A percentile compares a stretch with the other conserved stretches of the same genome.
Conservation (phyloP, 2,329 filamentous ascomycete species). For the Fusarium guadeloupense region DNA sequence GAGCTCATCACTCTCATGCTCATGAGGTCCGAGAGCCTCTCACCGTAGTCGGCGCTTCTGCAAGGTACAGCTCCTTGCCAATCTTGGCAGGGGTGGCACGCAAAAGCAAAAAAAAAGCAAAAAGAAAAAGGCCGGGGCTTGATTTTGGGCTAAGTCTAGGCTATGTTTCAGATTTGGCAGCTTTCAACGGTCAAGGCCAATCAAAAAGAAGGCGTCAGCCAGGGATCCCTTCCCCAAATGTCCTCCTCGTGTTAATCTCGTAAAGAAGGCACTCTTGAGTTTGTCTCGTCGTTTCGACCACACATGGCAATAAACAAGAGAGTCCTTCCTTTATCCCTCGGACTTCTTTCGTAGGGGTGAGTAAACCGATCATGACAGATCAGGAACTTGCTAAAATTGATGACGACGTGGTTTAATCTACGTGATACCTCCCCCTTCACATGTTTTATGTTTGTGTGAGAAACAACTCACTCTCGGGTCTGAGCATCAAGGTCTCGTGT, state of each 20-base stretch:
- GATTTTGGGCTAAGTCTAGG: slow-evolving; percentile 31
- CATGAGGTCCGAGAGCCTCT: slow-evolving; percentile 7
- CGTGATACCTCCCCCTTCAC: neutral
- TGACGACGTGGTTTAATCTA: slow-evolving; percentile 1
- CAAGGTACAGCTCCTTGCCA: slow-evolving; percentile 32
- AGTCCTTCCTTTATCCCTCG: too few species aligned
- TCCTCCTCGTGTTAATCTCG: slow-evolving; percentile 9
- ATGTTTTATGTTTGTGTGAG: slow-evolving; percentile 25
- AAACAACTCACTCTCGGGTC: slow-evolving; percentile 12
- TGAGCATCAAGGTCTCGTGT: slow-evolving; percentile 9
- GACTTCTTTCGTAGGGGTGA: neutral
- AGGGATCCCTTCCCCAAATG: neutral
- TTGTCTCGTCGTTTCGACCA: slow-evolving; percentile 9
- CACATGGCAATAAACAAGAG: slow-evolving; percentile 10
- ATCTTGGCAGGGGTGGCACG: slow-evolving; percentile 11
- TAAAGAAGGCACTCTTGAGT: neutral
- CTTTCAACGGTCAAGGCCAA: slow-evolving; percentile 22
- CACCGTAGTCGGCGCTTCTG: slow-evolving; percentile 22
- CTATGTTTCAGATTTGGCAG: slow-evolving; percentile 31
- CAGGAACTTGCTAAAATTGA: slow-evolving; percentile 5
- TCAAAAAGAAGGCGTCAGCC: neutral
- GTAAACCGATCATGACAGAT: slow-evolving; percentile 17
- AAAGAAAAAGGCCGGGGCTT: slow-evolving; percentile 3
- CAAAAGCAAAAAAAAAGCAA: neutral
- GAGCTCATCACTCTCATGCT: slow-evolving; percentile 2